These are phyloP conservation scores for Neurospora sp. DNA, from an alignment of 495 filamentous ascomycete genomes.

Conservation along the genomic window DNA sequence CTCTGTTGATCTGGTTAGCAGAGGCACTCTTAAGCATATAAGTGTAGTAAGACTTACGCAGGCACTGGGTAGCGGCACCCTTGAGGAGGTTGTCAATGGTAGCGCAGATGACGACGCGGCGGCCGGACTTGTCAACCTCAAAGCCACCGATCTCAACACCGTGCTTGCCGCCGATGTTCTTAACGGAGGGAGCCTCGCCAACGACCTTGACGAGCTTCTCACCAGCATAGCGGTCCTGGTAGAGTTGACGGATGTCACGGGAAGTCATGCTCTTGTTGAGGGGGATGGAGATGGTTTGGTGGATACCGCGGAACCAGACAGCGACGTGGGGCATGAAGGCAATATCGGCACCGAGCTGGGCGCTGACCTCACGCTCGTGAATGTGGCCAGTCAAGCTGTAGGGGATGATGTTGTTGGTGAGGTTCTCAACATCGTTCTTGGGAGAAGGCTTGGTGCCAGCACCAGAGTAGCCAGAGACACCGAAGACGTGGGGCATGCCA, in stretches of 20 bases:
- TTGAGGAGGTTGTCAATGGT: slow-evolving; percentile 98
- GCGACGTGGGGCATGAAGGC: slow-evolving; percentile 94
- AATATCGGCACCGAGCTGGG: slow-evolving; percentile 64
- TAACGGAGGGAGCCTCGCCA: slow-evolving; percentile 81
- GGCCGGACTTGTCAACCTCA: slow-evolving; percentile 77
- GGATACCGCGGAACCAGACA: slow-evolving; percentile 95
- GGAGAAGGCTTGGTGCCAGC: slow-evolving; percentile 92
- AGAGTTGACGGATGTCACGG: slow-evolving; percentile 87
- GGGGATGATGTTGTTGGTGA: slow-evolving; percentile 83
- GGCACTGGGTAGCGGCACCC: slow-evolving; percentile 90
- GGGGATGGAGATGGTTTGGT: slow-evolving; percentile 84
- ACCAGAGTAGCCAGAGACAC: slow-evolving; percentile 91
- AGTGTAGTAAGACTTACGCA: slow-evolving; percentile 53
- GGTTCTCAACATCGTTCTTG: slow-evolving; percentile 87
- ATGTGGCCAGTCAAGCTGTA: slow-evolving; percentile 94
- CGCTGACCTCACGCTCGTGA: slow-evolving; percentile 84
- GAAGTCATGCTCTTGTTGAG: slow-evolving; percentile 74
- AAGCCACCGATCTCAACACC: slow-evolving; percentile 94
- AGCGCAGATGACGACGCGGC: slow-evolving; percentile 85
- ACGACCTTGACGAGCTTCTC: slow-evolving; percentile 89
- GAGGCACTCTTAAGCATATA: neutral
- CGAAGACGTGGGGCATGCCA: slow-evolving; percentile 78
- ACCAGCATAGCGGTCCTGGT: slow-evolving; percentile 91
- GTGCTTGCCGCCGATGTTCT: slow-evolving; percentile 81
- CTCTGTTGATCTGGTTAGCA: slow-evolving; percentile 43